Evolutionary conservation across 148 eudicot genomes (phyloP), one percentile per base, ranked within the genome.

Genomic region (Vaccinium myrtillus): DNA sequence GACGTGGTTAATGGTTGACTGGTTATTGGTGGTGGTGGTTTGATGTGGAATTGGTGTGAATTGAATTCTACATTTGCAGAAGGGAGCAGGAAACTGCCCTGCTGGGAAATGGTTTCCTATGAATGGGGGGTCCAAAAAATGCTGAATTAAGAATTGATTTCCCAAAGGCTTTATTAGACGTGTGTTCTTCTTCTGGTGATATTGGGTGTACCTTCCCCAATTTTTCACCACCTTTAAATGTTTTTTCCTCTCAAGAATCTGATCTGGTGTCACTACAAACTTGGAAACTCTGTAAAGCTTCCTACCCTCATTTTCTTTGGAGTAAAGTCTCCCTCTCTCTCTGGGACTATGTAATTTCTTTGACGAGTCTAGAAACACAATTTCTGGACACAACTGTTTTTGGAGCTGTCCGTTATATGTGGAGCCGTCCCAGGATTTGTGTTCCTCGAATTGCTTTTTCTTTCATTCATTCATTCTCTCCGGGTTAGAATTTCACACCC

Each of bases 161-260:
- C 74, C 74, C 39, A 27, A 27, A 69, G 16, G 74, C 74, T 30
- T 69, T 5, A 69, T 30, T 69, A 69, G 43, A 13, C 5, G 74
- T 30, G 11, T 69, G 74, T 36, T 36, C 39, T 11, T 69, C 74
- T 69, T 65, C 10, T 65, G 71, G 30, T 61, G 27, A 8, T n/a
- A 67, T 67, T 67, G 36, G 73, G 73, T 69, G 74, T 69, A 69
- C 74, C 43, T 69, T 30, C 43, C 74, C 74, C 13, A 69, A 13
- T 69, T 69, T 65, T 65, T 65, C 71, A 10, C 3, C 71, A n/a
- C 32, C 7, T 32, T 56, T 59, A 9, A 23, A 43, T 43, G 46
- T 43, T n/a, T 65, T 23, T 23, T 5, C 39, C 74, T 13, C 74
- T 5, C 39, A 69, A 30, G 74, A 69, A 69, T 30, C 74, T 69